Evolutionary conservation across 31 red algal species (phyloP).

Genomic region (Odonthalia washingtoniensis): DNA sequence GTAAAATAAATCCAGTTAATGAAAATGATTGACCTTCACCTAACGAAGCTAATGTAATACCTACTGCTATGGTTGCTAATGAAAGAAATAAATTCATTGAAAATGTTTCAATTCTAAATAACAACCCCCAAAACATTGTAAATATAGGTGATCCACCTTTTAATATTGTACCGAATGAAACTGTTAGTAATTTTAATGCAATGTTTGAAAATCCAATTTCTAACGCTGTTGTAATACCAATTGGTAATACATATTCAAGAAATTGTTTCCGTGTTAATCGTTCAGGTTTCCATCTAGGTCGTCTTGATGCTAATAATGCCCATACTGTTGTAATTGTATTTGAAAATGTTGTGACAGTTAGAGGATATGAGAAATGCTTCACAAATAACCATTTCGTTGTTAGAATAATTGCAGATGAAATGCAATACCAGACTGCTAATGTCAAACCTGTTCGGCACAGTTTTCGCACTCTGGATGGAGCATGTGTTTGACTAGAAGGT

Average conservation of each 20-base stretch:
- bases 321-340: constrained; percentile 78
- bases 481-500: no score
- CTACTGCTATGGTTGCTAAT: constrained; percentile 73
- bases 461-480: neutral
- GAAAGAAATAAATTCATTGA: constrained; percentile 69
- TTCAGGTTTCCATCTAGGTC: constrained; percentile 41
- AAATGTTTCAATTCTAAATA: constrained; percentile 85
- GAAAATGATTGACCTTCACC: constrained; percentile 80
- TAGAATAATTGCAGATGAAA: constrained; percentile 84
- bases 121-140: constrained; percentile 91
- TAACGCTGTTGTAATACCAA: constrained; percentile 86
- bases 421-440: constrained; percentile 68
- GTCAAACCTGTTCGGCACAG: constrained; percentile 42
- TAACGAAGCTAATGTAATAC: constrained; percentile 79
- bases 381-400: constrained; percentile 78
- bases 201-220: constrained; percentile 98
- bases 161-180: constrained; percentile 96
- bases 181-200: constrained; percentile 88
- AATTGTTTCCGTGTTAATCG: constrained; percentile 70
- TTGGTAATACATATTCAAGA: constrained; percentile 84
- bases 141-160: constrained; percentile 97
- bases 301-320: constrained; percentile 65
- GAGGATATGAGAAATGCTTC: constrained; percentile 69
- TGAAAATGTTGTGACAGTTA: constrained; percentile 76
- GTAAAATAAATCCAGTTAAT: constrained; percentile 75